Conservation (phyloP, 345 rosid genomes). For the Passiflora organensis region DNA sequence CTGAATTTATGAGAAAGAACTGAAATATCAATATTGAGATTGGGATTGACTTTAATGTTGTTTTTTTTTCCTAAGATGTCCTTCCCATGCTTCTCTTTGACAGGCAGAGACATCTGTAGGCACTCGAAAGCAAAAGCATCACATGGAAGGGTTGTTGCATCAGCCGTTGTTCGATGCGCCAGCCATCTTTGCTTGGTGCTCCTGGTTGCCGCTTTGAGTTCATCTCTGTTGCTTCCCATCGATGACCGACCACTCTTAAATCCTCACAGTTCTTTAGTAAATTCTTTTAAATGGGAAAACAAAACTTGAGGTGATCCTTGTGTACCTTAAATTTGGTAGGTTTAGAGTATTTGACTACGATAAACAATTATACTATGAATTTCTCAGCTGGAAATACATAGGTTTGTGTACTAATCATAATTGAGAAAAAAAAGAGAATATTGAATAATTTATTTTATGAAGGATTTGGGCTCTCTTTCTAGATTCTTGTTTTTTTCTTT, state of each 20-base stretch:
- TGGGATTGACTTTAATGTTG: too few species aligned
- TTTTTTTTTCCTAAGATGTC: background rate
- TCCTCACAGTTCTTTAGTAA: background rate
- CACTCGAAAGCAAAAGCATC: background rate
- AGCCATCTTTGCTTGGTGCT: background rate
- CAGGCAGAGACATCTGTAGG: conserved; percentile 33
- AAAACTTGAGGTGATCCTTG: background rate
- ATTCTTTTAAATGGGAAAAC: background rate
- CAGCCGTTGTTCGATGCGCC: background rate
- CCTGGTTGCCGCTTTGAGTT: background rate
- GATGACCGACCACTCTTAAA: background rate
- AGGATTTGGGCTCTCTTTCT: background rate
- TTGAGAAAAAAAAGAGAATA: background rate
- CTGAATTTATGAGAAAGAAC: background rate
- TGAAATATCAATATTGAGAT: too few species aligned
- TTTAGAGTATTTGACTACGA: conserved; percentile 2
- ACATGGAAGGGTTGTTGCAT: background rate
- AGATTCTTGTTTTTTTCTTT: too few species aligned
- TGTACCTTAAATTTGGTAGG: background rate
- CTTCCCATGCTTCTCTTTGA: conserved; percentile 14
- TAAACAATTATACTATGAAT: conserved; percentile 6
- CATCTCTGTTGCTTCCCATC: background rate
- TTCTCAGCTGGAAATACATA: background rate
- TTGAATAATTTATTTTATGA: background rate
- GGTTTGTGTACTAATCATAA: background rate